Conservation (phyloP, 2,329 filamentous ascomycete genomes). For the Salinomyces thailandicus region DNA sequence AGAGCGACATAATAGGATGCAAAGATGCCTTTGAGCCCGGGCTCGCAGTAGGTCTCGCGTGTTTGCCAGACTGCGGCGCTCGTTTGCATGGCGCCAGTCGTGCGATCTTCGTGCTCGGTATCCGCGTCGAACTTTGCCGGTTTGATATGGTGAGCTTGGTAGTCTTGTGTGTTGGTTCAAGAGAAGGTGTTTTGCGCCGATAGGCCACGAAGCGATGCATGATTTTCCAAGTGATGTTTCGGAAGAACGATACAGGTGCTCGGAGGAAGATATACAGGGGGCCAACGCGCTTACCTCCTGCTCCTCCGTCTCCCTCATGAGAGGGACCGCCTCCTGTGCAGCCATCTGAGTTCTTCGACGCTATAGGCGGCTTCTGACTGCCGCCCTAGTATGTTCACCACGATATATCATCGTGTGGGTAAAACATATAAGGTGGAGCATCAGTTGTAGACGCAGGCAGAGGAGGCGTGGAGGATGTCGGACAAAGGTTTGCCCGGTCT, state of each 20-base stretch:
- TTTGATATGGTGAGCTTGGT: neutral
- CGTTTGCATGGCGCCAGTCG: neutral
- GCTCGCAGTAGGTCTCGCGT: slow-evolving; percentile 19
- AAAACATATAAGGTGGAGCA: no score
- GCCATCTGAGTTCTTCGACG: no score
- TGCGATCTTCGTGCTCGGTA: neutral
- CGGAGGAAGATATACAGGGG: neutral
- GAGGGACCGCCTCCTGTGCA: slow-evolving; percentile 3
- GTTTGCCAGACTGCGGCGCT: slow-evolving; percentile 8
- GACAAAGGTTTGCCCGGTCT: no score
- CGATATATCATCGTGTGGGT: no score
- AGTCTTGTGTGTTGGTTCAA: neutral
- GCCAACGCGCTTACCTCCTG: slow-evolving; percentile 3
- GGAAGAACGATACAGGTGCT: neutral
- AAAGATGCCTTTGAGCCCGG: slow-evolving; percentile 36
- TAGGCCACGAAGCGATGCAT: neutral
- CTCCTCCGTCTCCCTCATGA: slow-evolving; percentile 1
- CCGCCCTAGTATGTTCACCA: no score
- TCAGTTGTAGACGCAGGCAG: no score
- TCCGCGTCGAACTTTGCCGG: slow-evolving; percentile 2
- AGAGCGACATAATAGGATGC: slow-evolving; percentile 40
- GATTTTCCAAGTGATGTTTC: neutral
- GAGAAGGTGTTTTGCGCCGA: neutral
- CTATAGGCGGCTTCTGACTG: no score
- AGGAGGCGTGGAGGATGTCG: no score